A percentile compares a stretch with the other conserved stretches of the same genome.
These are phyloP conservation scores for Zostera marina DNA, from an alignment of 116 monocot species.

Conservation along the genomic window DNA sequence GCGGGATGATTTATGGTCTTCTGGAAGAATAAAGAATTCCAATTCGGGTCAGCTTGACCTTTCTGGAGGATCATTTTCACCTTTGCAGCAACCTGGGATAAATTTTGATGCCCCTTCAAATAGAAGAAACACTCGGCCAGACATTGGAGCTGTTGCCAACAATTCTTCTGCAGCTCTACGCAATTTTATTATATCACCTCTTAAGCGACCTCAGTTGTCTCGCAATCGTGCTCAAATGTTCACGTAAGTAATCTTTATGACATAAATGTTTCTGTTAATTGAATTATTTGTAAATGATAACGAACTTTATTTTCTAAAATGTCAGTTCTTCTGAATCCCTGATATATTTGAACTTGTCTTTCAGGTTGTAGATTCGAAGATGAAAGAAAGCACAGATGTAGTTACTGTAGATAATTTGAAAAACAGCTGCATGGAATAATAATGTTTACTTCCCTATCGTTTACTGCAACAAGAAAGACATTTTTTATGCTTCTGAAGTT, in stretches of 20 bases:
- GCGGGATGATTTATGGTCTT: constrained; percentile 72
- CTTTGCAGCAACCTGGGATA: constrained; percentile 22
- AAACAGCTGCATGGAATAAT: not conserved
- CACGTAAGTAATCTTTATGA: constrained; percentile 31
- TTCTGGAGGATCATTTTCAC: constrained; percentile 73
- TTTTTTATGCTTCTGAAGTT: not conserved
- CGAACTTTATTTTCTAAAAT: not conserved
- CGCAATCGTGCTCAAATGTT: constrained; percentile 63
- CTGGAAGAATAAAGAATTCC: constrained; percentile 33
- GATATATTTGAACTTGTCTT: not conserved
- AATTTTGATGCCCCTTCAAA: constrained; percentile 20
- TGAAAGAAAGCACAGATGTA: not conserved
- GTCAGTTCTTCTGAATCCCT: too few species aligned
- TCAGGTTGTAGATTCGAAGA: constrained; percentile 13
- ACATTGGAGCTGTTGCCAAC: constrained; percentile 41
- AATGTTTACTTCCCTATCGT: not conserved
- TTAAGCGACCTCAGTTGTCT: constrained; percentile 78
- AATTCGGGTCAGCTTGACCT: constrained; percentile 48
- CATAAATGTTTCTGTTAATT: not conserved
- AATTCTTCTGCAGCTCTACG: constrained; percentile 77
- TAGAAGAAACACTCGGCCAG: constrained; percentile 24
- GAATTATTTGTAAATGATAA: not conserved
- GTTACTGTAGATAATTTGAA: not conserved
- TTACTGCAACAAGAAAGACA: not conserved
- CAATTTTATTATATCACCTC: constrained; percentile 82